These are phyloP conservation scores for Colletotrichum cordylinicola DNA, from an alignment of 2,329 filamentous ascomycete species.

Conservation along the genomic window DNA sequence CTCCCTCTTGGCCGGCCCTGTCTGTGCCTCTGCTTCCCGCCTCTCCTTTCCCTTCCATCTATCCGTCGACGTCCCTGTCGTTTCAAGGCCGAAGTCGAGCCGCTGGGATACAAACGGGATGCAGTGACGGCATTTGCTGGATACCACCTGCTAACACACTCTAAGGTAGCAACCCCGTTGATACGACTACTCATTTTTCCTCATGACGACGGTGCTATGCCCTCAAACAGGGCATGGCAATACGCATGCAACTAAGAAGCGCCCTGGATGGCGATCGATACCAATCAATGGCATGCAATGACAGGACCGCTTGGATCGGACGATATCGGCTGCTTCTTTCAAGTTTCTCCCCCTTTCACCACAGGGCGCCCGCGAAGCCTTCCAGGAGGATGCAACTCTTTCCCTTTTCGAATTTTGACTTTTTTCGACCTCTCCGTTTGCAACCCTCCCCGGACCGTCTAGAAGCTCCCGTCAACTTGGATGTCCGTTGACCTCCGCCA, in stretches of 20 bases:
- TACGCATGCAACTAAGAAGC: background rate
- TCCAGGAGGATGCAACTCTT: constrained; percentile 1
- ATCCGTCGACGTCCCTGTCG: background rate
- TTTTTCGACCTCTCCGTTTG: constrained; percentile 8
- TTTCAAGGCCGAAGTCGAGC: background rate
- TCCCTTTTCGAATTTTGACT: constrained; percentile 18
- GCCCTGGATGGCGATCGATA: constrained; percentile 11
- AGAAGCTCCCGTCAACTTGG: background rate
- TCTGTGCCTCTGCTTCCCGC: background rate
- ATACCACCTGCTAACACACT: constrained; percentile 4
- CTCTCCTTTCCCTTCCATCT: background rate
- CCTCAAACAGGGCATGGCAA: background rate
- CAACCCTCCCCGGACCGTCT: constrained; percentile 16
- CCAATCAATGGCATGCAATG: background rate
- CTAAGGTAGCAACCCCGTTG: background rate
- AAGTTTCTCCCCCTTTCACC: background rate
- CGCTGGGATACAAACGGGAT: background rate
- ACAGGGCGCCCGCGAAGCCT: background rate
- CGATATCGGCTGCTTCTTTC: background rate
- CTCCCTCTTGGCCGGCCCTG: background rate
- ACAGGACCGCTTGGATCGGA: background rate
- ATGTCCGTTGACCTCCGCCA: background rate
- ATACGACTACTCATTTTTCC: background rate
- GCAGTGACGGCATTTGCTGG: background rate
- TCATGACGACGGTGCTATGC: background rate